These are phyloP conservation scores for Ustilago bromivora DNA, from an alignment of 1,284 basidiomycete species.

Conservation along the genomic window DNA sequence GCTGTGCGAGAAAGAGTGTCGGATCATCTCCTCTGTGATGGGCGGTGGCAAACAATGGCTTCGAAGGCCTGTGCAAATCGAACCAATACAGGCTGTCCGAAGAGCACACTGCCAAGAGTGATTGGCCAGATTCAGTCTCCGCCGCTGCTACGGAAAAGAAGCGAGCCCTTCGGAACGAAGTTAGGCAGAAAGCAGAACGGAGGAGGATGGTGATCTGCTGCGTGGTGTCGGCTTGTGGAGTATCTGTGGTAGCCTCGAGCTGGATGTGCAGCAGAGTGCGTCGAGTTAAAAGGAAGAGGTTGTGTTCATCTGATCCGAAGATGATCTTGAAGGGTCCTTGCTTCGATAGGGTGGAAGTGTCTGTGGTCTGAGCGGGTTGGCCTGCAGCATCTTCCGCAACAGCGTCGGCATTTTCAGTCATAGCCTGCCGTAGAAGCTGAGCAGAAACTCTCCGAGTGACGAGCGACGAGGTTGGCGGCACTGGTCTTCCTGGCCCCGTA, in stretches of 20 bases:
- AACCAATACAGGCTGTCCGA: conserved; percentile 42
- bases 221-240: background rate
- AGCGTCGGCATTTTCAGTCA: background rate
- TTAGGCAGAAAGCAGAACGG: conserved; percentile 18
- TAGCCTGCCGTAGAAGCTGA: background rate
- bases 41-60: conserved; percentile 23
- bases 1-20: conserved; percentile 15
- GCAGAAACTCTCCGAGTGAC: background rate
- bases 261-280: conserved; percentile 12
- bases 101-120: conserved; percentile 37
- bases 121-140: background rate
- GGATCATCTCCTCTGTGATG: conserved; percentile 49
- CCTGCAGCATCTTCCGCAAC: background rate
- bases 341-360: no score
- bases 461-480: background rate
- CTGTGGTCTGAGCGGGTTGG: background rate
- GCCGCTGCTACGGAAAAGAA: conserved; percentile 29
- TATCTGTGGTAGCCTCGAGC: background rate
- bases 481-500: background rate
- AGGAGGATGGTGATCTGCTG: conserved; percentile 12
- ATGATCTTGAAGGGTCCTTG: conserved; percentile 9
- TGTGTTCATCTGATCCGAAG: conserved; percentile 12
- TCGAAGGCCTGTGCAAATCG: conserved; percentile 1
- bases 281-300: conserved; percentile 18
- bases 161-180: conserved; percentile 21